Conservation (phyloP, 768 basidiomycete genomes). For the Amanita rimosa region DNA sequence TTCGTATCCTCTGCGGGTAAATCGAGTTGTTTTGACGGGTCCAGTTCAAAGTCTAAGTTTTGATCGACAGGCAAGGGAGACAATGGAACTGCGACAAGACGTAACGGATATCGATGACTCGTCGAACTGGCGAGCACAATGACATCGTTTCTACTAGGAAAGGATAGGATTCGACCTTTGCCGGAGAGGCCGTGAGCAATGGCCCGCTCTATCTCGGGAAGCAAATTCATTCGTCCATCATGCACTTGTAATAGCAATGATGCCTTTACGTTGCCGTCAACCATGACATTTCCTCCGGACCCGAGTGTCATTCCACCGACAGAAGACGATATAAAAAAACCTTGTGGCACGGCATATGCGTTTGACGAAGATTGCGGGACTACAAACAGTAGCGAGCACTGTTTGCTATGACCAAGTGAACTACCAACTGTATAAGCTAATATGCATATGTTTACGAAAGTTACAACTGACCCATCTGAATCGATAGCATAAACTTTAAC, state of each 20-base stretch:
- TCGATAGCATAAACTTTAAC: background rate
- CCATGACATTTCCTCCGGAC: background rate
- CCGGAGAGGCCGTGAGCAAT: background rate
- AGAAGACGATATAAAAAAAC: constrained; percentile 3
- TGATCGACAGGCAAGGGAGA: background rate
- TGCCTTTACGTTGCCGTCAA: background rate
- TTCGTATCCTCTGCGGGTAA: background rate
- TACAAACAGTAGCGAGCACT: constrained; percentile 1
- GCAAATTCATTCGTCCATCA: background rate
- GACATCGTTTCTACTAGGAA: background rate
- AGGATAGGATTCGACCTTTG: background rate
- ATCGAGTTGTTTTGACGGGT: background rate
- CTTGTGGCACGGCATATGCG: constrained; percentile 3
- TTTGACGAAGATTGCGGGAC: constrained; percentile 4
- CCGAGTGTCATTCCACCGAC: background rate
- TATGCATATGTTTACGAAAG: background rate
- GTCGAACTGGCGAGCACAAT: background rate
- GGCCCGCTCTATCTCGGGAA: background rate
- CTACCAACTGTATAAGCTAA: background rate
- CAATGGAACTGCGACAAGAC: background rate
- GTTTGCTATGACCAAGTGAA: background rate
- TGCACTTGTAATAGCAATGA: constrained; percentile 3
- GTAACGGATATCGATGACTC: background rate
- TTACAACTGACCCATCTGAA: constrained; percentile 3
- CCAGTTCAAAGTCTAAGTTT: background rate